Evolutionary conservation across 202 grass and related monocot genomes (phyloP).

Genomic region (Panicum virgatum): DNA sequence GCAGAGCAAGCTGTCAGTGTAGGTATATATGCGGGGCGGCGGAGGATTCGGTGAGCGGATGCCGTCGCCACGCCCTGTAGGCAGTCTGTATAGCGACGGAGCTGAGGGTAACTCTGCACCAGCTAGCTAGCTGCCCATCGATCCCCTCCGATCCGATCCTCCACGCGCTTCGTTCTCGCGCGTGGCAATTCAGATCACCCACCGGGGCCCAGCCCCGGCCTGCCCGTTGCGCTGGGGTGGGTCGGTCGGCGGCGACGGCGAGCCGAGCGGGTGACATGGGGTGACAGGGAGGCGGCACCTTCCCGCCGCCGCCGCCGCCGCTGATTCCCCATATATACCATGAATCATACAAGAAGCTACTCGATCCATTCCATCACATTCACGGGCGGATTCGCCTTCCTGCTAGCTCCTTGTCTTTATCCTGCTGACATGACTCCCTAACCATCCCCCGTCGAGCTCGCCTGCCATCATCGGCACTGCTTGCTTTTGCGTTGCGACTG

Average conservation of each 20-base stretch:
- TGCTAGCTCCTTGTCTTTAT: constrained; percentile 2
- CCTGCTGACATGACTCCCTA: neutral
- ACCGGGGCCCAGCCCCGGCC: too few relatives aligned
- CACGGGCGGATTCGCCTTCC: too few relatives aligned
- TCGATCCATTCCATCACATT: too few relatives aligned
- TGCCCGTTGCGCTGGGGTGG: too few relatives aligned
- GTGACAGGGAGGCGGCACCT: constrained; percentile 27
- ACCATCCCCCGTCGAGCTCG: neutral
- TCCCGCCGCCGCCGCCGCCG: neutral
- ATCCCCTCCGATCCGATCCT: neutral
- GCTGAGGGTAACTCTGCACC: constrained; percentile 3
- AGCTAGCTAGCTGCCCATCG: neutral
- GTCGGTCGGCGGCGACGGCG: neutral
- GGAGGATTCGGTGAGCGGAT: neutral
- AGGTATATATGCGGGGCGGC: neutral
- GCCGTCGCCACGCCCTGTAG: neutral
- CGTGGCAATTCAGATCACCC: too few relatives aligned
- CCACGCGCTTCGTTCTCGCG: neutral
- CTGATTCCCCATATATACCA: neutral
- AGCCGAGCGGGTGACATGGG: constrained; percentile 1
- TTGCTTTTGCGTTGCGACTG: too few relatives aligned
- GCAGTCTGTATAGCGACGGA: rapidly evolving
- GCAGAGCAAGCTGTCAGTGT: neutral
- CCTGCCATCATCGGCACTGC: too few relatives aligned
- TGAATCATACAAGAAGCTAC: too few relatives aligned